These are phyloP conservation scores for Hondaea fermentalgiana DNA, from an alignment of 108 stramenopile species.

Conservation along the genomic window DNA sequence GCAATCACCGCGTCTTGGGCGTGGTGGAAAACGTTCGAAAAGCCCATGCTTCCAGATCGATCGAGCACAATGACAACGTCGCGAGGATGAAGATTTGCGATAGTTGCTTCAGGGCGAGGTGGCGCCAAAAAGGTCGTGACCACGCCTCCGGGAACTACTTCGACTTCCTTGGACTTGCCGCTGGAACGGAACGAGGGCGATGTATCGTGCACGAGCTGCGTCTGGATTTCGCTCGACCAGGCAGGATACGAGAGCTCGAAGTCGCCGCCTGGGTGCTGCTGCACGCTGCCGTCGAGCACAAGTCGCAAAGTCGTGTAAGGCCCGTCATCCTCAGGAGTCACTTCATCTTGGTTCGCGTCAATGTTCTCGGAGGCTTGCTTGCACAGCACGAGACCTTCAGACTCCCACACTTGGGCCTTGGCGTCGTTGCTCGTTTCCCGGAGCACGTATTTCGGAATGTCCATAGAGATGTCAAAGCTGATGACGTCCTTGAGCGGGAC, in stretches of 20 bases:
- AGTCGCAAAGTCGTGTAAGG: too few relatives aligned
- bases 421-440: neutral
- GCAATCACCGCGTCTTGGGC: neutral
- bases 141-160: neutral
- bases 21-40: neutral
- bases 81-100: neutral
- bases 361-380: too few relatives aligned
- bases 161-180: neutral
- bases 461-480: neutral
- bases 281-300: too few relatives aligned
- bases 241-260: neutral
- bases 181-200: neutral
- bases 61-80: neutral
- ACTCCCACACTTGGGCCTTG: neutral
- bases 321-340: too few relatives aligned
- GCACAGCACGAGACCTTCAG: neutral
- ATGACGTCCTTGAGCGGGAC: neutral
- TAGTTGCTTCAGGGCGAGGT: neutral
- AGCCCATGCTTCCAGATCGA: neutral
- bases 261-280: neutral
- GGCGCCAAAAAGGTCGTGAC: neutral
- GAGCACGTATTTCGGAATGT: neutral
- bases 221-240: neutral
- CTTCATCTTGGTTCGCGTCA: neutral
- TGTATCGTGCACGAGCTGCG: neutral